Conservation (phyloP, 257 asterid genomes). For the Lithospermum erythrorhizon region DNA sequence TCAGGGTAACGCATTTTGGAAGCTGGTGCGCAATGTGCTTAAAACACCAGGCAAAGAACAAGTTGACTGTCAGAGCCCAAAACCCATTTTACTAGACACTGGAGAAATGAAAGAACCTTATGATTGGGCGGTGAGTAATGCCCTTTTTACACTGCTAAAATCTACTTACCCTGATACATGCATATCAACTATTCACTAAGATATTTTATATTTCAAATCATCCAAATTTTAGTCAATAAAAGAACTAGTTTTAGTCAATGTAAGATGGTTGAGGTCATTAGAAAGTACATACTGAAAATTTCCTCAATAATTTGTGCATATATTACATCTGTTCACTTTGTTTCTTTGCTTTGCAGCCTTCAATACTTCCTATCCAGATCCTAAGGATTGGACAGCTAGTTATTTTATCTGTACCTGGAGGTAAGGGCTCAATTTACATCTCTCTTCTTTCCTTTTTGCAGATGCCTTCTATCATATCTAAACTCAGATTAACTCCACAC, state of each 20-base stretch:
- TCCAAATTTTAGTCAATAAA: too few relatives aligned
- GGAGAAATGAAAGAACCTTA: constrained; percentile 95
- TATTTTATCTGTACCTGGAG: constrained; percentile 91
- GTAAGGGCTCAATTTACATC: constrained; percentile 17
- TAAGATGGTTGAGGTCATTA: too few relatives aligned
- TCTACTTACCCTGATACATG: neutral
- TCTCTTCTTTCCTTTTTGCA: constrained; percentile 2
- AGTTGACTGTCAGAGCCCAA: constrained; percentile 73
- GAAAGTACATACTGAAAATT: neutral
- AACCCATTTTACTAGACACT: constrained; percentile 93
- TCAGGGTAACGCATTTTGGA: constrained; percentile 97
- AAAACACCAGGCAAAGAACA: constrained; percentile 68
- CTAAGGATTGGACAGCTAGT: constrained; percentile 89
- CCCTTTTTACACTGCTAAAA: neutral
- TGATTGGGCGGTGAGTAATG: constrained; percentile 90
- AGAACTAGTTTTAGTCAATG: too few relatives aligned
- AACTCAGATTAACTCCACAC: neutral
- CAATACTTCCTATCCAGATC: constrained; percentile 89
- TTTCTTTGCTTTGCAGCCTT: constrained; percentile 47
- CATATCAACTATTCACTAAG: neutral
- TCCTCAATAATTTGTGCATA: neutral
- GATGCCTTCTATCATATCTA: neutral
- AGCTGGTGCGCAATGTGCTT: constrained; percentile 70
- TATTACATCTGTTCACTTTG: constrained; percentile 8
- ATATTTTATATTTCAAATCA: too few relatives aligned